Evolutionary conservation across 345 rosid species (phyloP).

Genomic region (Anastatica hierochuntica): DNA sequence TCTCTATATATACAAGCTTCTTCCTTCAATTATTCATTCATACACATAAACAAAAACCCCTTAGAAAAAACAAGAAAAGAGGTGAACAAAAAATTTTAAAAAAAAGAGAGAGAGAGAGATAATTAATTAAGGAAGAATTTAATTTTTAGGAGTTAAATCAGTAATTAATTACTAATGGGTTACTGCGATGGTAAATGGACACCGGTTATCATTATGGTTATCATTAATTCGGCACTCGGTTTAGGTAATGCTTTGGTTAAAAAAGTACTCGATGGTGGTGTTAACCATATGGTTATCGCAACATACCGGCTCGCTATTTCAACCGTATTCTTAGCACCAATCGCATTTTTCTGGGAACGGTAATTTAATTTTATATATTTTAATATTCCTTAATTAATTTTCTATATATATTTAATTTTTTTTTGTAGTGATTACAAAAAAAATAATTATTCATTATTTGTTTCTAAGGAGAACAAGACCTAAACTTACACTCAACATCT

Average conservation of each 20-base stretch:
- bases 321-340: conserved; percentile 40
- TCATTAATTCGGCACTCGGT: conserved; percentile 35
- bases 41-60: not conserved
- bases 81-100: too few relatives aligned
- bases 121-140: not conserved
- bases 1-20: not conserved
- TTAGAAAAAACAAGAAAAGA: not conserved
- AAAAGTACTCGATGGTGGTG: conserved; percentile 44
- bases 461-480: conserved; percentile 50
- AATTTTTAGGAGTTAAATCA: too few relatives aligned
- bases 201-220: conserved; percentile 36
- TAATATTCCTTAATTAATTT: not conserved
- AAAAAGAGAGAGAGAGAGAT: not conserved
- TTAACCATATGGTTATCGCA: conserved; percentile 42
- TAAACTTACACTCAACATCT: conserved; percentile 44
- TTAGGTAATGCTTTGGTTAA: conserved; percentile 47
- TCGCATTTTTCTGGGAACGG: conserved; percentile 51
- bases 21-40: not conserved
- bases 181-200: conserved; percentile 39
- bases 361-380: conserved; percentile 16
- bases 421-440: not conserved
- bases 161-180: conserved; percentile 1
- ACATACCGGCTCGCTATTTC: conserved; percentile 55
- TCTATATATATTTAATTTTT: not conserved
- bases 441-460: not conserved